Conservation (phyloP, 2,329 filamentous ascomycete genomes). For the Fusarium nisikadoi region DNA sequence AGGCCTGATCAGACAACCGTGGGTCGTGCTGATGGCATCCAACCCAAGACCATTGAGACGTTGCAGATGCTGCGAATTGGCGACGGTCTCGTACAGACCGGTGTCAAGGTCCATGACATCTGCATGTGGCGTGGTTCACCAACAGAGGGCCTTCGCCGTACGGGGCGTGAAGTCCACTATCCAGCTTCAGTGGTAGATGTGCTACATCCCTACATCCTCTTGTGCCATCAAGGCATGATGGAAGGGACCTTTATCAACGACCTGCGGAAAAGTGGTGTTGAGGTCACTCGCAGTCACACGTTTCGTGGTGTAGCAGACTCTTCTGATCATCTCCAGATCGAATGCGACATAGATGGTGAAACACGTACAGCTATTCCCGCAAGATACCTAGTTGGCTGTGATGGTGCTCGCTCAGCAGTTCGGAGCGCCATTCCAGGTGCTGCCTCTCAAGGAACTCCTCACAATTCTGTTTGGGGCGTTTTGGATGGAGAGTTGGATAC, state of each 20-base stretch:
- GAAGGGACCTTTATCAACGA: conserved; percentile 77
- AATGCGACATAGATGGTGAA: conserved; percentile 48
- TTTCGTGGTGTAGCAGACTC: conserved; percentile 59
- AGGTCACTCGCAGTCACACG: conserved; percentile 74
- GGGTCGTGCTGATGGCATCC: conserved; percentile 76
- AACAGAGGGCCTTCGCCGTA: conserved; percentile 64
- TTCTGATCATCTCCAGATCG: conserved; percentile 55
- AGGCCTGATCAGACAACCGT: conserved; percentile 73
- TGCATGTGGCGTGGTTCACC: conserved; percentile 72
- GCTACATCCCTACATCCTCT: conserved; percentile 65
- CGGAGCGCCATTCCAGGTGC: conserved; percentile 68
- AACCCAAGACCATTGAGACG: conserved; percentile 83
- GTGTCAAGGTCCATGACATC: conserved; percentile 79
- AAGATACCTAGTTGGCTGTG: conserved; percentile 51
- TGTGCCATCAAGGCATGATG: conserved; percentile 79
- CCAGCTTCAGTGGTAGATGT: conserved; percentile 66
- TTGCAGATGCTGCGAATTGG: conserved; percentile 76
- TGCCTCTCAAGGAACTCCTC: conserved; percentile 65
- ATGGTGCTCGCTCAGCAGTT: conserved; percentile 77
- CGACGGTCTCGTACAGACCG: conserved; percentile 71
- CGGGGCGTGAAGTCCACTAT: conserved; percentile 76
- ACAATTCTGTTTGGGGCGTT: conserved; percentile 72
- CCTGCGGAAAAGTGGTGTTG: conserved; percentile 69
- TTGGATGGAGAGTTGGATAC: conserved; percentile 76
- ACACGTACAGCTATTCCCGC: conserved; percentile 16